Evolutionary conservation across 306 rosid genomes (phyloP), one percentile per base, ranked within the genome.

Genomic region (Adenanthera pavonina): DNA sequence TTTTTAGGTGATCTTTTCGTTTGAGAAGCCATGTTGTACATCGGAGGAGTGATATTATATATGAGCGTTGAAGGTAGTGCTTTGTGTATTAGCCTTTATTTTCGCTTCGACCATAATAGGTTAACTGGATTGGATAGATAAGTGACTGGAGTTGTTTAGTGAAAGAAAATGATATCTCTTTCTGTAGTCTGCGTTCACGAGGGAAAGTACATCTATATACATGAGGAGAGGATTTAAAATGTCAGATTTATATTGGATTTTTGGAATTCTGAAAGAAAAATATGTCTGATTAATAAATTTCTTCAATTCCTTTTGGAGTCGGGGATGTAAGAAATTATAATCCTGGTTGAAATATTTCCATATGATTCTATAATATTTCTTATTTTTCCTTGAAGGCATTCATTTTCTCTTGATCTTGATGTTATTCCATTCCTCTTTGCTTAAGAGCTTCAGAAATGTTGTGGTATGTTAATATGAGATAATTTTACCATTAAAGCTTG

Each of bases 41-140:
- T 71, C 14, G 33, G 4, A 68, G 43, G 59, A 25, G 76, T 48
- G 44, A 71, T 14, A 57, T 20, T 47, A 70, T 2, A 70, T 3
- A 25, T 20, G 65, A 8, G 34, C 2, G 8, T 8, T 25, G 6
- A 68, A 41, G 36, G 17, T 41, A 41, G 8, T 69, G 38, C 44
- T 69, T 44, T 49, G 11, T 35, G 19, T 15, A 48, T 49, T 14
- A 7, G 44, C 57, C 40, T 46, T 19, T 69, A 46, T 40, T 69
- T 69, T 69, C 2, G 19, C 60, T 49, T 71, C 44, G 81, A 86
- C 68, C 65, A 69, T 53, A 74, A 78, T 72, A 68, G 69, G 81
- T 68, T 81, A 78, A 62, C 61, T 59, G 53, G 72, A 38, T 67
- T 5, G 30, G 68, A 78, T 62, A 59, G 59, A 62, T 35, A 77